phyloP scores from a whole-genome alignment of 139 green algal genomes.

The Chlamydomonas sphaeroides region DNA sequence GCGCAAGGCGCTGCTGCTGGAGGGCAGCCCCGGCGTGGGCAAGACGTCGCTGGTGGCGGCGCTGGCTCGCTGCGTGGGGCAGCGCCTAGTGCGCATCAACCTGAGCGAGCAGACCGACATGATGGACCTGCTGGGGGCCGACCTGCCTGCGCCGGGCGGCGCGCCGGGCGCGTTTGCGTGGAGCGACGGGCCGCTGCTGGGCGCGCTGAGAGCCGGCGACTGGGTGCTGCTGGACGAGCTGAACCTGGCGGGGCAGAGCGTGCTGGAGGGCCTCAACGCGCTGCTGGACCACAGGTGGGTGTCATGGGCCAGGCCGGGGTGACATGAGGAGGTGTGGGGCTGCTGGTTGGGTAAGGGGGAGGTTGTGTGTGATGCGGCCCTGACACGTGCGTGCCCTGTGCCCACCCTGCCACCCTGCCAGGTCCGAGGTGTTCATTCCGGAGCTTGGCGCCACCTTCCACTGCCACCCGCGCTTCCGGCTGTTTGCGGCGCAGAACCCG shows the following conservation, averaged over 20 bases:
- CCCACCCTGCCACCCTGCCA: neutral
- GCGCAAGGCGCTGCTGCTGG: constrained; percentile 90
- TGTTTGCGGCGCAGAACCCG: constrained; percentile 95
- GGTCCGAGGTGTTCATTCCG: constrained; percentile 91
- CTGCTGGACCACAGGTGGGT: constrained; percentile 94
- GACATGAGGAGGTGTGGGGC: no score
- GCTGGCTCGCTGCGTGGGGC: constrained; percentile 70
- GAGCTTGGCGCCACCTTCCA: constrained; percentile 86
- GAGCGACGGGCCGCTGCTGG: constrained; percentile 93
- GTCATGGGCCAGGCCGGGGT: no score
- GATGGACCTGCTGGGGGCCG: constrained; percentile 98
- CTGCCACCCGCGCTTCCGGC: constrained; percentile 81
- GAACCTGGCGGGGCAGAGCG: constrained; percentile 93
- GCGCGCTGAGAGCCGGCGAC: constrained; percentile 83
- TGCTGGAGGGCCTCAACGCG: constrained; percentile 97
- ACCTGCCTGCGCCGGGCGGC: constrained; percentile 90
- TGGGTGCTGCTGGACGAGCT: constrained; percentile 99
- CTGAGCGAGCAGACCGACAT: constrained; percentile 98
- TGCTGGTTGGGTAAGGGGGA: no score
- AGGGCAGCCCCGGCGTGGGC: constrained; percentile 96
- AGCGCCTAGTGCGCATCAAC: constrained; percentile 94
- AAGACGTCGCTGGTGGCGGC: constrained; percentile 95
- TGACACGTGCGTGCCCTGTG: no score
- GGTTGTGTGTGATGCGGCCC: no score
- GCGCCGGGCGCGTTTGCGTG: constrained; percentile 91